phyloP scores from a whole-genome alignment of 2,329 filamentous ascomycete species.

The Ambrosiella beaveri region DNA sequence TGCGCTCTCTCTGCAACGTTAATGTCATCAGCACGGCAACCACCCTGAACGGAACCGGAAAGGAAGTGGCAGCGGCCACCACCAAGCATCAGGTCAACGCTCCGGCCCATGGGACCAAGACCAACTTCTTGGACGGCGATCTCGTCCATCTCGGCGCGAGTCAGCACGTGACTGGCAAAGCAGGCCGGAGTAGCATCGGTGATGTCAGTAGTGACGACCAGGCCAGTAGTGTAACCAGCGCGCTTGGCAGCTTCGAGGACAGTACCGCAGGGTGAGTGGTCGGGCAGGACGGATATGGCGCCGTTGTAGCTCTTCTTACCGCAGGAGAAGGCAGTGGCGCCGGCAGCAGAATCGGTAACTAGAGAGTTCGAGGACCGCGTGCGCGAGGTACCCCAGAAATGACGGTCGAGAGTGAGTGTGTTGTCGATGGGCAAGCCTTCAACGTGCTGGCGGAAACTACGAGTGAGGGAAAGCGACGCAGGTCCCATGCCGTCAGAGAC shows the following conservation, averaged over 20 bases:
- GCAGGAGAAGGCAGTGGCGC: conserved; percentile 90
- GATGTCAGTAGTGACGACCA: conserved; percentile 87
- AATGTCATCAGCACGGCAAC: conserved; percentile 64
- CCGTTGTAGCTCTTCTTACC: conserved; percentile 91
- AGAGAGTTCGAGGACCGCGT: conserved; percentile 71
- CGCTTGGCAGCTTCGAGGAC: conserved; percentile 84
- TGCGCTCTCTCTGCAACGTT: conserved; percentile 59
- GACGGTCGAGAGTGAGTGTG: conserved; percentile 63
- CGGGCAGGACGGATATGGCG: conserved; percentile 76
- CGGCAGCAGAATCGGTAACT: conserved; percentile 91
- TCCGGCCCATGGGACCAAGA: conserved; percentile 66
- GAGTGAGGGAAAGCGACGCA: conserved; percentile 70
- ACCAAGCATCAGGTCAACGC: conserved; percentile 83
- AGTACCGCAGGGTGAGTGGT: conserved; percentile 75
- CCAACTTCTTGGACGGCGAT: conserved; percentile 90
- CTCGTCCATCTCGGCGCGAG: conserved; percentile 65
- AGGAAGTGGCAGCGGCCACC: conserved; percentile 89
- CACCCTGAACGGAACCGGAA: conserved; percentile 61
- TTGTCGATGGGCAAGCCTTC: conserved; percentile 57
- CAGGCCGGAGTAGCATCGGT: conserved; percentile 94
- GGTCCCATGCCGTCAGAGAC: conserved; percentile 98
- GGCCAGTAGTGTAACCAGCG: conserved; percentile 77
- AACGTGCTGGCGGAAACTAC: conserved; percentile 67
- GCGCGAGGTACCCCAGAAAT: conserved; percentile 78
- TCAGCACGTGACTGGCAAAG: conserved; percentile 76